Evolutionary conservation across 2,329 filamentous ascomycete species (phyloP).

Genomic region (Onygenales sp.): DNA sequence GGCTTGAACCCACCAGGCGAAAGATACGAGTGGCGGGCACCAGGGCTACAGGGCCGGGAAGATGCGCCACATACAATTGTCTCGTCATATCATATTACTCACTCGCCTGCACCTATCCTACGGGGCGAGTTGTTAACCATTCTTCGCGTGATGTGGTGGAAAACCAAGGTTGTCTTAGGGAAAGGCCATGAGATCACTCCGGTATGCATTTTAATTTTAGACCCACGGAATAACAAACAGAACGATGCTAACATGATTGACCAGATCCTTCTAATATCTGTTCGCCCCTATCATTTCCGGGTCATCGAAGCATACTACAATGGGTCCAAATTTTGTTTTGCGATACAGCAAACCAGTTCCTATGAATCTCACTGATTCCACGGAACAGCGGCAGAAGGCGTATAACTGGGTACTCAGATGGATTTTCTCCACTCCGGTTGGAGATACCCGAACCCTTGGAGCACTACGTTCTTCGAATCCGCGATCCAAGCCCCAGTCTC

Average conservation of each 20-base stretch:
- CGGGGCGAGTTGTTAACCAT: background rate
- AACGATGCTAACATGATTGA: background rate
- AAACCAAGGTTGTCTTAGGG: background rate
- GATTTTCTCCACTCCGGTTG: background rate
- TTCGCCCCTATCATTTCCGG: slow-evolving; percentile 30
- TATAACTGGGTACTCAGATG: background rate
- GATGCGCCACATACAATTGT: background rate
- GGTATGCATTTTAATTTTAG: background rate
- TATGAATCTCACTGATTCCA: background rate
- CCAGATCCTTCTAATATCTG: slow-evolving; percentile 35
- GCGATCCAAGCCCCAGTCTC: too few species aligned
- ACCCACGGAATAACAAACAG: background rate
- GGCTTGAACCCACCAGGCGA: background rate
- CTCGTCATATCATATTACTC: background rate
- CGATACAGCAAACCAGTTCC: background rate
- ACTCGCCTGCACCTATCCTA: background rate
- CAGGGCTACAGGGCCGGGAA: background rate
- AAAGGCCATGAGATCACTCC: background rate
- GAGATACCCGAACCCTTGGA: too few species aligned
- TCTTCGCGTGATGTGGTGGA: background rate
- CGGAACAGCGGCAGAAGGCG: background rate
- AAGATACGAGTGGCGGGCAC: background rate
- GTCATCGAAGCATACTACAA: slow-evolving; percentile 1
- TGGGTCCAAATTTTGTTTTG: slow-evolving; percentile 1
- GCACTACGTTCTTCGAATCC: too few species aligned